Conservation (phyloP, 164 flowering plant species). For the Vitis rotundifolia region DNA sequence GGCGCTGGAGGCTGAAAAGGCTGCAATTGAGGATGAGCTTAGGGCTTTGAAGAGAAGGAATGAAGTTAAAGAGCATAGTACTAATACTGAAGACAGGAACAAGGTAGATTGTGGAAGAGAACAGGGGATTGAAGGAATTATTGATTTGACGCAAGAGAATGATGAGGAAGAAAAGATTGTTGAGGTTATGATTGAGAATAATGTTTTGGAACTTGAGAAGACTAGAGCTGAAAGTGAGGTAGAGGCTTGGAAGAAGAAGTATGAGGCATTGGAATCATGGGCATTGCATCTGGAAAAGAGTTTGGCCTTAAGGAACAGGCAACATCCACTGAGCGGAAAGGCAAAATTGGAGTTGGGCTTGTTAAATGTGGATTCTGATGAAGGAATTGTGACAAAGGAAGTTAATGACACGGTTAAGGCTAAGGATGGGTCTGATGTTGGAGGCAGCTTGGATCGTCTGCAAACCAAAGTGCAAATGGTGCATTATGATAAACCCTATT, state of each 20-base stretch:
- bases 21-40: slow-evolving; percentile 22
- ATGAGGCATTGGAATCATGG: slow-evolving; percentile 29
- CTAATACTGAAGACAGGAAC: neutral
- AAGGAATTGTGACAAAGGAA: slow-evolving; percentile 3
- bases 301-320: neutral
- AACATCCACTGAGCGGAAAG: slow-evolving; percentile 4
- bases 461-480: slow-evolving; percentile 7
- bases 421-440: slow-evolving; percentile 11
- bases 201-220: slow-evolving; percentile 45
- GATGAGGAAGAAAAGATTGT: slow-evolving; percentile 20
- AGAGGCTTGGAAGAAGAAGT: slow-evolving; percentile 37
- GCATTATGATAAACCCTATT: neutral
- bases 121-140: slow-evolving; percentile 1
- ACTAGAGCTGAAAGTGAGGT: slow-evolving; percentile 41
- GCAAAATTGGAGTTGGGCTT: neutral
- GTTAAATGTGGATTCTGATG: neutral
- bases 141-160: slow-evolving; percentile 24
- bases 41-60: slow-evolving; percentile 20
- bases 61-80: slow-evolving; percentile 15
- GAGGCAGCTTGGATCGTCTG: neutral
- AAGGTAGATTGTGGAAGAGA: neutral
- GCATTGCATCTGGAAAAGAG: slow-evolving; percentile 16
- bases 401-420: neutral
- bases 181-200: slow-evolving; percentile 42
- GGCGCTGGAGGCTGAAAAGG: slow-evolving; percentile 28